Conservation (phyloP, 148 eudicot species). For the Euryodendron excelsum region DNA sequence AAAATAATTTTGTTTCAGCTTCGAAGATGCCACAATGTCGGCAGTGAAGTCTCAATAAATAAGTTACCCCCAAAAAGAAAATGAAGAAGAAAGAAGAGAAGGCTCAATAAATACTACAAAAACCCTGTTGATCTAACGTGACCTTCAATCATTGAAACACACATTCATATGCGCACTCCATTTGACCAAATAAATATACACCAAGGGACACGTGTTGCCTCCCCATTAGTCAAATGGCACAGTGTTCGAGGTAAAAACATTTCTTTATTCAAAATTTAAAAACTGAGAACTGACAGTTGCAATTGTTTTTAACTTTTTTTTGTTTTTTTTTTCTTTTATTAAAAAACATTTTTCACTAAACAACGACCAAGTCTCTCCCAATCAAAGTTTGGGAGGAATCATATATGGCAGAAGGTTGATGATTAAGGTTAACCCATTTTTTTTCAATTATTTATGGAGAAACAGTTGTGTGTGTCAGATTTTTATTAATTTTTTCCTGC, state of each 20-base stretch:
- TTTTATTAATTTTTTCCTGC: too few relatives aligned
- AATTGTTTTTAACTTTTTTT: background rate
- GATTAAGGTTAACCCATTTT: constrained; percentile 8
- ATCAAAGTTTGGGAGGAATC: constrained; percentile 16
- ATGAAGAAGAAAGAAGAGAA: too few relatives aligned
- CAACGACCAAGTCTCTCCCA: constrained; percentile 4
- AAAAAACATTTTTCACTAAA: background rate
- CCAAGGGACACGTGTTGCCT: background rate
- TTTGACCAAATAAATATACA: too few relatives aligned
- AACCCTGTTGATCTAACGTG: too few relatives aligned
- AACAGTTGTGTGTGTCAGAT: background rate
- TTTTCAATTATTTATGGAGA: background rate
- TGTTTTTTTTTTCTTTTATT: background rate
- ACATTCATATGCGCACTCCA: too few relatives aligned
- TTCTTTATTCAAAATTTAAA: constrained; percentile 9
- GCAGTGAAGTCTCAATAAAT: too few relatives aligned
- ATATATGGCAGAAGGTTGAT: background rate
- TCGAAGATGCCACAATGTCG: too few relatives aligned
- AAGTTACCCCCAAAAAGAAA: too few relatives aligned
- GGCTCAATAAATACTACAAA: too few relatives aligned
- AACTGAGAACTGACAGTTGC: constrained; percentile 12
- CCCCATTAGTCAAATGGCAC: constrained; percentile 17
- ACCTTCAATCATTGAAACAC: too few relatives aligned
- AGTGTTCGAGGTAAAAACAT: constrained; percentile 18
- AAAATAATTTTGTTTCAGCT: too few relatives aligned